Conservation (phyloP, 129 eudicot genomes). For the Ambrosia artemisiifolia region DNA sequence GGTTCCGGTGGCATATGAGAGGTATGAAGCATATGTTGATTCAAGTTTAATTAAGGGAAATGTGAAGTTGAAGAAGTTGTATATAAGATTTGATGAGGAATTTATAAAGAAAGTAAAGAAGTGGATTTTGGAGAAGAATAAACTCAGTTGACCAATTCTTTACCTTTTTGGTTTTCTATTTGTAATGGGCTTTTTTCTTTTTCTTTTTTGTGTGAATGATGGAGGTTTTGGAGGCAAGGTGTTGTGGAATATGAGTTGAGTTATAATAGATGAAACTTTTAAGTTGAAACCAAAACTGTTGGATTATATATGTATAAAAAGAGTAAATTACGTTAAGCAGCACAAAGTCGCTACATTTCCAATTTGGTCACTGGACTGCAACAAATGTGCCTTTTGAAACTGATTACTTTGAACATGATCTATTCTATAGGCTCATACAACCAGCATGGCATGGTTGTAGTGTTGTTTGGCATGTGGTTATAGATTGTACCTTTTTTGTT, state of each 20-base stretch:
- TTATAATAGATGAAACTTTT: not conserved
- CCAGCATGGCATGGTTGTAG: too few relatives aligned
- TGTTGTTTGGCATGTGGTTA: too few relatives aligned
- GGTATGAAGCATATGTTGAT: conserved; percentile 58
- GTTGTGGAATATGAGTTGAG: conserved; percentile 22
- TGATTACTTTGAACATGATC: not conserved
- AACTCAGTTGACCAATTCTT: conserved; percentile 36
- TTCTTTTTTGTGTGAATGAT: conserved; percentile 8
- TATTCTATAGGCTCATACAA: too few relatives aligned
- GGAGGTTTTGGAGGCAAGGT: conserved; percentile 19
- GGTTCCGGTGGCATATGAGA: conserved; percentile 76
- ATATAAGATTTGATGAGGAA: conserved; percentile 40
- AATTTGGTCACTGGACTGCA: not conserved
- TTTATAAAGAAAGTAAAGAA: conserved; percentile 45
- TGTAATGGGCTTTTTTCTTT: not conserved
- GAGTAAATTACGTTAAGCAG: not conserved
- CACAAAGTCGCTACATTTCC: not conserved
- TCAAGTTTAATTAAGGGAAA: conserved; percentile 29
- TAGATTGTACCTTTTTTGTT: too few relatives aligned
- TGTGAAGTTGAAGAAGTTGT: conserved; percentile 41
- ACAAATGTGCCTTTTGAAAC: not conserved
- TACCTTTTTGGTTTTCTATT: conserved; percentile 21
- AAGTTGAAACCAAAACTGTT: not conserved
- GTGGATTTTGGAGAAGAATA: conserved; percentile 56
- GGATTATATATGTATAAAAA: not conserved